Evolutionary conservation across 169 alveolate genomes (phyloP), one percentile per base, ranked within the genome.

Genomic region (Miamiensis avidus): DNA sequence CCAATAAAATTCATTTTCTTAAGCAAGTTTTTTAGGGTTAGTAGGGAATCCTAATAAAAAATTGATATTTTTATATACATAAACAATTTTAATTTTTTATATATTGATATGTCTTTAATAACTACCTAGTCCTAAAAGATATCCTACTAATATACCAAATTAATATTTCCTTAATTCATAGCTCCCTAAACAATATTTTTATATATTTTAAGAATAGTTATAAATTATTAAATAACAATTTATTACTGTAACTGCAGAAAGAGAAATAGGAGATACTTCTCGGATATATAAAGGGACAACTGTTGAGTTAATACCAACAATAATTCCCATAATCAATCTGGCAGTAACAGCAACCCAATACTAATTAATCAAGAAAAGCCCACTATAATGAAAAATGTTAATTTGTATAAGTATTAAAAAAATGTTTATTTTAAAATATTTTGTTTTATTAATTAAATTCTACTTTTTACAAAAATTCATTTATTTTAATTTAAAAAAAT

Each of bases 251-350:
- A 49, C 29, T 6, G 64, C 76, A 79, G 76, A 30, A 31, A 49
- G 28, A 29, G 34, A 34, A 79, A 34, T 76, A n/a, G 84, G 84
- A 29, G 84, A 79, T 28, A 79, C 64, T 79, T 79, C 84, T 29
- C 84, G n/a, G 25, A 79, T 29, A 79, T 79, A 79, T 16, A 65
- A 65, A 49, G 76, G 65, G n/a, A 34, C 65, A 0, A 79, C 76
- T 27, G 84, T 34, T 16, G 84, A 34, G 64, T 79, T 79, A 31
- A 64, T 29, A 28, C 84, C 84, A 16, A 79, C 84, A 16, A 74
- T 34, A 29, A 79, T n/a, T 28, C 84, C 84, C 84, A 79, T 79
- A 64, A 79, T 49, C 15, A 79, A 79, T 49, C 84, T 79, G 4
- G 84, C 75, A 65, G 64, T n/a, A 34, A 65, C 65, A 72, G 30